Evolutionary conservation across 176 grass and related monocot species (phyloP).

Genomic region (Avena atlantica): DNA sequence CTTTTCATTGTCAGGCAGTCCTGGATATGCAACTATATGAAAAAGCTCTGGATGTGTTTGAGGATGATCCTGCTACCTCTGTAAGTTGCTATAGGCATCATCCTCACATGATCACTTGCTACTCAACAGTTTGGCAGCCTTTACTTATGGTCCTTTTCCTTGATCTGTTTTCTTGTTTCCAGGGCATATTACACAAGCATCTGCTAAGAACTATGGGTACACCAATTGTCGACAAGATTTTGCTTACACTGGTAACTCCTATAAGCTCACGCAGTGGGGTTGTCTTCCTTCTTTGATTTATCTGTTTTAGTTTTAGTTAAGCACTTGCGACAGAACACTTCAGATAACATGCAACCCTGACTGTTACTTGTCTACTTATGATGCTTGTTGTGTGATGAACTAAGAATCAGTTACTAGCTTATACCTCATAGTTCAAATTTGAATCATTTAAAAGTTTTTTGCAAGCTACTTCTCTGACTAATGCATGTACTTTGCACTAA

Average conservation of each 20-base stretch:
- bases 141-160: constrained; percentile 43
- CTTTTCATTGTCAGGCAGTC: constrained; percentile 69
- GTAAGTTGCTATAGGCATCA: constrained; percentile 58
- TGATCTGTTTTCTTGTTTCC: constrained; percentile 39
- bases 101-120: constrained; percentile 37
- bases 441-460: constrained; percentile 31
- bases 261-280: neutral
- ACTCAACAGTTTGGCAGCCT: constrained; percentile 36
- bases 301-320: constrained; percentile 9
- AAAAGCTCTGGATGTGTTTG: constrained; percentile 92
- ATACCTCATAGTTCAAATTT: constrained; percentile 14
- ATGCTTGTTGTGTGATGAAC: constrained; percentile 21
- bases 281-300: neutral
- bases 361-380: neutral
- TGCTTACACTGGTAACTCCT: constrained; percentile 71
- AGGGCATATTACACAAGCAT: constrained; percentile 94
- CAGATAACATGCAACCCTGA: neutral
- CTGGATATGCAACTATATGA: constrained; percentile 93
- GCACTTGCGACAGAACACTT: neutral
- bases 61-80: constrained; percentile 81
- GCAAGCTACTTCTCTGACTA: constrained; percentile 25
- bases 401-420: neutral
- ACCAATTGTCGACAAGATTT: constrained; percentile 76
- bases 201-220: constrained; percentile 78
- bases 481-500: constrained; percentile 33